Base-by-base conservation (phyloP, 805 yeast species). In the Priceomyces carsonii region DNA sequence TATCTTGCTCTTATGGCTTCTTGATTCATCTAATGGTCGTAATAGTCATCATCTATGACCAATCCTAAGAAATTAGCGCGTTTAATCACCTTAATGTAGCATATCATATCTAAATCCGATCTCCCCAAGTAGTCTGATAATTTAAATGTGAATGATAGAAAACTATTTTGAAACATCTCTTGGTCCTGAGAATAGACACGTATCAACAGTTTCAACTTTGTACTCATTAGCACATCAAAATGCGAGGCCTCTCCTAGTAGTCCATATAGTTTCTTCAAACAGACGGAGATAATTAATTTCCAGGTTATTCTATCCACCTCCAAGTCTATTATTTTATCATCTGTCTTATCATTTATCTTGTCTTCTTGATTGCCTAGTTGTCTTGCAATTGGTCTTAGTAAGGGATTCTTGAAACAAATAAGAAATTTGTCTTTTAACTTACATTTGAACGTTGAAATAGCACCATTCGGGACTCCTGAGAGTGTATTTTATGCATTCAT, bases 181-280 rank as follows among this genome's bases (percentile, higher is more conserved):
- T 36, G 39, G 39, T 68, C 73, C 13, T 53, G 55, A 1, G 35
- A 27, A 33, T 59, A 55, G 18, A 63, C 46, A 39, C 62, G 49
- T n/a, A 67, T 33, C 7, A 57, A 36, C 35, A 53, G 45, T 28
- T 38, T 35, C 2, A 34, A 17, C 7, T 52, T 52, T 9, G 22
- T 42, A 8, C 39, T 33, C 12, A 47, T 43, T 12, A 61, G 43
- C 3, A 64, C 33, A 30, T 61, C 66, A 40, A 48, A 59, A 33
- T 50, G 60, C 6, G 55, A 22, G 0, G 68, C 48, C 37, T 60
- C 61, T 3, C 71, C 71, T 12, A 57, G 43, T 8, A 64, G 33
- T 1, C 71, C 71, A 35, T 64, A 53, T 18, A 60, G 39, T 25
- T 53, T 55, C 5, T 43, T 41, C n/a, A 64, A 37, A 18, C 57